These are phyloP conservation scores for Didymellaceae sp. DNA, from an alignment of 2,329 filamentous ascomycete genomes.

Conservation along the genomic window DNA sequence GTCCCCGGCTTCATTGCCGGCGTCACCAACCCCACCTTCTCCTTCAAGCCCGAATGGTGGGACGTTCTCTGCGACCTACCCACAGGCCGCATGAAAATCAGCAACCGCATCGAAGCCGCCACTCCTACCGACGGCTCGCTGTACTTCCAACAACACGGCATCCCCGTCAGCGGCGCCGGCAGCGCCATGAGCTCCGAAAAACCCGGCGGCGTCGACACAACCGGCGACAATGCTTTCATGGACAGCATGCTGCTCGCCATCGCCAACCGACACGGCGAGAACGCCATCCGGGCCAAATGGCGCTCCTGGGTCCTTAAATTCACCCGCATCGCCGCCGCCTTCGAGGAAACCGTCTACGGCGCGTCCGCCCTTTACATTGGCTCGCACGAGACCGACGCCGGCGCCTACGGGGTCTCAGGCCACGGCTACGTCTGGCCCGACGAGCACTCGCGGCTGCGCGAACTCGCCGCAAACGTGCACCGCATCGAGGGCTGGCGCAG, in stretches of 20 bases:
- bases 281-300: conserved; percentile 90
- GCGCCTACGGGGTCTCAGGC: conserved; percentile 66
- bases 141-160: conserved; percentile 80
- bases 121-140: conserved; percentile 81
- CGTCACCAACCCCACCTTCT: conserved; percentile 96
- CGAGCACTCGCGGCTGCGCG: conserved; percentile 77
- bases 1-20: conserved; percentile 98
- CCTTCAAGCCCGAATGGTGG: conserved; percentile 97
- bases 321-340: conserved; percentile 87
- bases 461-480: conserved; percentile 89
- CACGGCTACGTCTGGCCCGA: conserved; percentile 97
- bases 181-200: conserved; percentile 34
- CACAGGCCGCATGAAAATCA: conserved; percentile 93
- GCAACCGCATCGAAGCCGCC: conserved; percentile 81
- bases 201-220: conserved; percentile 66
- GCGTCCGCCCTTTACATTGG: conserved; percentile 88
- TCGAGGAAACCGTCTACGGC: conserved; percentile 95
- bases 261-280: conserved; percentile 80
- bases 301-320: conserved; percentile 94
- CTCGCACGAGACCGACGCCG: conserved; percentile 65
- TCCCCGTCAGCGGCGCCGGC: conserved; percentile 35
- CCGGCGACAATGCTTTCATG: conserved; percentile 90
- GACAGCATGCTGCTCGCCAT: conserved; percentile 83
- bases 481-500: conserved; percentile 97
- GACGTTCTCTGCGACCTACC: conserved; percentile 93